These are phyloP conservation scores for Coemansia sp. DNA, from an alignment of 192 early-diverging fungal species.

Conservation along the genomic window DNA sequence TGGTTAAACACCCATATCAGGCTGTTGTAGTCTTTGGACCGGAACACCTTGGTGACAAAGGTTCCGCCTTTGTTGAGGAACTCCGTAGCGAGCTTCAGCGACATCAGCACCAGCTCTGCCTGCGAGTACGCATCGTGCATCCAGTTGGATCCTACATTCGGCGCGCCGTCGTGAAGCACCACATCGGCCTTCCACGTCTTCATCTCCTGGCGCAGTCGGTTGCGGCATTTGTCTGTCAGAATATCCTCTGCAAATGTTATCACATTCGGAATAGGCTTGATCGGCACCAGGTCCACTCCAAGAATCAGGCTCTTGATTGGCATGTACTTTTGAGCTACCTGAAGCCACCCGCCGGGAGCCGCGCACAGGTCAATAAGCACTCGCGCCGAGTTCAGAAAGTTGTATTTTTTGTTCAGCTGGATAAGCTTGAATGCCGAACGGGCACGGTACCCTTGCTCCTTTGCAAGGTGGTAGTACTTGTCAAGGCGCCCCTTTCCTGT, in stretches of 20 bases:
- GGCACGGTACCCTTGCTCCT: conserved; percentile 98
- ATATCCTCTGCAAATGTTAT: conserved; percentile 98
- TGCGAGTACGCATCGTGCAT: conserved; percentile 95
- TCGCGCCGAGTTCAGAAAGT: conserved; percentile 86
- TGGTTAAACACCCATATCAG: conserved; percentile 98
- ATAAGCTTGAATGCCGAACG: conserved; percentile 99
- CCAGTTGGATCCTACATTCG: conserved; percentile 97
- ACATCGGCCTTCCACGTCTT: conserved; percentile 99
- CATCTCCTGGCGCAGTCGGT: conserved; percentile 79
- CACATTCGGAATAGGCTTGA: conserved; percentile 93
- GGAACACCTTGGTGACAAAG: conserved; percentile 98
- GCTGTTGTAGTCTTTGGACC: conserved; percentile 99
- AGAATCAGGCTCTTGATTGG: conserved; percentile 91
- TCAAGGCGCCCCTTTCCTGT: conserved; percentile 91
- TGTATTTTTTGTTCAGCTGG: conserved; percentile 99
- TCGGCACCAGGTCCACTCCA: conserved; percentile 89
- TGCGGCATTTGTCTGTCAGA: conserved; percentile 88
- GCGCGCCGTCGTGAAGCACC: conserved; percentile 97
- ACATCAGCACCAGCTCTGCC: conserved; percentile 86
- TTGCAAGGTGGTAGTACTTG: conserved; percentile 99
- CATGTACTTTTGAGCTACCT: conserved; percentile 98
- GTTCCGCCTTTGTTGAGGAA: conserved; percentile 88
- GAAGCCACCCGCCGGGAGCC: conserved; percentile 97
- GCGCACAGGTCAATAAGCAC: conserved; percentile 96
- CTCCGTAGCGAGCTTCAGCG: conserved; percentile 90